phyloP scores from a whole-genome alignment of 306 rosid species.

The Pueraria montana region DNA sequence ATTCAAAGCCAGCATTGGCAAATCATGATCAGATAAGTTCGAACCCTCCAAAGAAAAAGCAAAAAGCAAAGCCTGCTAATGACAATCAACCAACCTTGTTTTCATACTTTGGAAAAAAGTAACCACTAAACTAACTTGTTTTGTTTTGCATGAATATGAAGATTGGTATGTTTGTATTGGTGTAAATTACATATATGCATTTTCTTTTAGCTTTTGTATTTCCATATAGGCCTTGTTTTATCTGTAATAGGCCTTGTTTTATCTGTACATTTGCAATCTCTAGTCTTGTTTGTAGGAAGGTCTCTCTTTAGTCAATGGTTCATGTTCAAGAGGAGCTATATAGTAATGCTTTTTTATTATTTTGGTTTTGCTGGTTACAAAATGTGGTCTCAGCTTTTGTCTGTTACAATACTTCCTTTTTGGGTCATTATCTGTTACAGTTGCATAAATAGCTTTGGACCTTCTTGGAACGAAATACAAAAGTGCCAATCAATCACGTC shows the following conservation, averaged over 20 bases:
- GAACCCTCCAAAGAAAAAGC: slow-evolving; percentile 70
- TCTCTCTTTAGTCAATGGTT: neutral
- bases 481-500: neutral
- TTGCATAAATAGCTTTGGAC: neutral
- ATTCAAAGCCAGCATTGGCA: slow-evolving; percentile 48
- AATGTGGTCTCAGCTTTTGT: slow-evolving; percentile 15
- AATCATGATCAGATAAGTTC: slow-evolving; percentile 44
- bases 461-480: neutral
- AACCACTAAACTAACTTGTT: slow-evolving; percentile 34
- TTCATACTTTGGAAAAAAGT: slow-evolving; percentile 77
- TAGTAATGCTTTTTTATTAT: neutral
- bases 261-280: neutral
- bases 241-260: neutral
- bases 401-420: neutral
- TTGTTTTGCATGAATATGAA: slow-evolving; percentile 5
- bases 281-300: slow-evolving; percentile 32
- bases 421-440: neutral
- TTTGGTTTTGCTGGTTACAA: slow-evolving; percentile 12
- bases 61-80: slow-evolving; percentile 54
- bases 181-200: slow-evolving; percentile 38
- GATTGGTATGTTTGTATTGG: slow-evolving; percentile 33
- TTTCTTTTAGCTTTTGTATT: slow-evolving; percentile 40
- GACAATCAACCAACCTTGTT: slow-evolving; percentile 78
- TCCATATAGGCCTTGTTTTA: neutral
- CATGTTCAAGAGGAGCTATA: slow-evolving; percentile 27